phyloP scores from a whole-genome alignment of 1,284 basidiomycete species.

The Melampsora americana region DNA sequence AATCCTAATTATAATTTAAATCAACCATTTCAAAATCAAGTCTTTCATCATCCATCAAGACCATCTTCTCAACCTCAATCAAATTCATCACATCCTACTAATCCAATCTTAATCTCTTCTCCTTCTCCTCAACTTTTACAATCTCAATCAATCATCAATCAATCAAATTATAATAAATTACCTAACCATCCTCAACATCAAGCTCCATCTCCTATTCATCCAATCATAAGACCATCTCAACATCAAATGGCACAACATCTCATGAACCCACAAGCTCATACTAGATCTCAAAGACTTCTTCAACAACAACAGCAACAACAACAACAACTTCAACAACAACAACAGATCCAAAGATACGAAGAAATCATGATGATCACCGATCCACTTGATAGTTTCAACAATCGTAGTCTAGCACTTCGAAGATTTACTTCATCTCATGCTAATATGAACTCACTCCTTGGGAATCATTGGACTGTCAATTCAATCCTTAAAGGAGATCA shows the following conservation, averaged over 20 bases:
- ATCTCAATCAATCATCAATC: not conserved
- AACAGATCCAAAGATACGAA: conserved; percentile 25
- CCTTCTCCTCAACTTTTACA: not conserved
- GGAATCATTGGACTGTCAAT: conserved; percentile 41
- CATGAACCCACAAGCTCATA: conserved; percentile 24
- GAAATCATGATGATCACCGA: conserved; percentile 30
- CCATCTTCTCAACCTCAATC: conserved; percentile 1
- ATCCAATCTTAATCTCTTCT: not conserved
- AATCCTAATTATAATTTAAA: not conserved
- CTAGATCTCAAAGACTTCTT: conserved; percentile 24
- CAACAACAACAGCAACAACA: too few relatives aligned
- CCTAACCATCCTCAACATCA: not conserved
- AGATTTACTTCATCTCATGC: conserved; percentile 33
- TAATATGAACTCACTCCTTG: conserved; percentile 38
- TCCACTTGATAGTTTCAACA: conserved; percentile 29
- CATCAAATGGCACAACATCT: conserved; percentile 44
- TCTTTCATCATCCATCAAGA: not conserved
- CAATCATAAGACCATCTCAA: conserved; percentile 22
- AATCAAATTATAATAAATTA: not conserved
- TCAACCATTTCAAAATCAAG: not conserved
- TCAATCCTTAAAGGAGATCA: conserved; percentile 30
- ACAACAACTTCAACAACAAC: conserved; percentile 15
- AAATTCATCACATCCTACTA: not conserved
- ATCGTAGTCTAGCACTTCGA: conserved; percentile 23
- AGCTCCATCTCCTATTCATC: conserved; percentile 4